Evolutionary conservation across 371 early-diverging fungal species (phyloP).

Genomic region (Rhizopus stolonifer): DNA sequence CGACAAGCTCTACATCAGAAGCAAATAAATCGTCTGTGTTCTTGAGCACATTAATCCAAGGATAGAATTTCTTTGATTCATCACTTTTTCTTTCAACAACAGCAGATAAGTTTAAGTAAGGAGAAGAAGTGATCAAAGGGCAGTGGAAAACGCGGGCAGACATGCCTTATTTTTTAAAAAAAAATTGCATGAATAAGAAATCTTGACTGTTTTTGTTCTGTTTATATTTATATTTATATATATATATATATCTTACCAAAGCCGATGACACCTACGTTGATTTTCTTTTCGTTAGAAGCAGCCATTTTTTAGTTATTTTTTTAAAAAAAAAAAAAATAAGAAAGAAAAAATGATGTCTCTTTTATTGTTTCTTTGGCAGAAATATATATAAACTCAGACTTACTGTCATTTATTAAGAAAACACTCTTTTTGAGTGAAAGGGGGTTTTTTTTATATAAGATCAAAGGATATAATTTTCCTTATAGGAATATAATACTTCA

Average conservation of each 20-base stretch:
- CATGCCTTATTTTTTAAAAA: slow-evolving; percentile 22
- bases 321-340: neutral
- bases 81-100: slow-evolving; percentile 60
- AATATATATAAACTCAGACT: no score
- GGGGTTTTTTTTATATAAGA: no score
- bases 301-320: slow-evolving; percentile 1
- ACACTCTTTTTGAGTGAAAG: no score
- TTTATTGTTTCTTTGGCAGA: neutral
- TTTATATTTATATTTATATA: no score
- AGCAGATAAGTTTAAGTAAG: slow-evolving; percentile 53
- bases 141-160: slow-evolving; percentile 64
- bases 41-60: slow-evolving; percentile 51
- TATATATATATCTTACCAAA: no score
- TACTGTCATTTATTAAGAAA: no score
- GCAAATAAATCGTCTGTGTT: slow-evolving; percentile 59
- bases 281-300: slow-evolving; percentile 28
- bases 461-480: no score
- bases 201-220: neutral
- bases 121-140: slow-evolving; percentile 61
- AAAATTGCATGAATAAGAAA: neutral
- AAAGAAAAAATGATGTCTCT: neutral
- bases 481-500: no score
- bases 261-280: slow-evolving; percentile 72
- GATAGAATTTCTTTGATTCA: slow-evolving; percentile 47
- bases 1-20: slow-evolving; percentile 61